Conservation (phyloP, 2,329 filamentous ascomycete species). For the Periconia sp. region DNA sequence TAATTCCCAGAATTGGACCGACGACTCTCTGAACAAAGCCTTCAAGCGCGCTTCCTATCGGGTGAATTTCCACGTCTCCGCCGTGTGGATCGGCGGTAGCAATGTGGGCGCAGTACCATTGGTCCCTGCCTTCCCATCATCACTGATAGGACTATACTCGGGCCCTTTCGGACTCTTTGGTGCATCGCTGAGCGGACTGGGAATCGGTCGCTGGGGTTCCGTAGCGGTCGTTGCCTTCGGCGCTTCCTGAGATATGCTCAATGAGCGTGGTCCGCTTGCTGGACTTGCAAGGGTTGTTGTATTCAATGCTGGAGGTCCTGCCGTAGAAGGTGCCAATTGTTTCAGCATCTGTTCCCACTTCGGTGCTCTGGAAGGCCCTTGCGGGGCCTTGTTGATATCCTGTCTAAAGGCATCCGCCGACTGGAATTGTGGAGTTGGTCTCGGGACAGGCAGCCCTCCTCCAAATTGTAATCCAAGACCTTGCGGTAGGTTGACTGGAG, state of each 20-base stretch:
- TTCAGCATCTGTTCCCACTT: slow-evolving; percentile 45
- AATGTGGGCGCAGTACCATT: slow-evolving; percentile 10
- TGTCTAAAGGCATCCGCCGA: slow-evolving; percentile 53
- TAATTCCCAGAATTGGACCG: too few relatives aligned
- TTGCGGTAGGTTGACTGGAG: slow-evolving; percentile 11
- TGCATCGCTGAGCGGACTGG: slow-evolving; percentile 29
- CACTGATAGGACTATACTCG: slow-evolving; percentile 36
- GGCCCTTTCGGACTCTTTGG: slow-evolving; percentile 23
- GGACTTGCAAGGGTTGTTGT: slow-evolving; percentile 7
- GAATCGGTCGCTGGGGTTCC: slow-evolving; percentile 35
- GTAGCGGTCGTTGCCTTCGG: slow-evolving; percentile 10
- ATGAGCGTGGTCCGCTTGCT: slow-evolving; percentile 19
- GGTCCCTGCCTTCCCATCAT: slow-evolving; percentile 30
- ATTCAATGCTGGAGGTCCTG: slow-evolving; percentile 16
- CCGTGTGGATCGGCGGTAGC: slow-evolving; percentile 26
- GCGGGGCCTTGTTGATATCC: slow-evolving; percentile 40
- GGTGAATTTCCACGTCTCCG: slow-evolving; percentile 41
- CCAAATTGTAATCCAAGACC: slow-evolving; percentile 15
- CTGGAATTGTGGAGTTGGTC: slow-evolving; percentile 49
- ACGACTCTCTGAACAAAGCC: too few relatives aligned
- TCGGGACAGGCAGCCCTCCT: slow-evolving; percentile 20
- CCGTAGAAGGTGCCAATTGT: slow-evolving; percentile 25
- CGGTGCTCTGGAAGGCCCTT: slow-evolving; percentile 25
- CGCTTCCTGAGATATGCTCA: slow-evolving; percentile 18
- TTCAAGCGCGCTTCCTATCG: too few relatives aligned